A percentile compares a stretch with the other conserved stretches of the same genome.
phyloP scores from a whole-genome alignment of 768 basidiomycete genomes.

The Boletus sp. region DNA sequence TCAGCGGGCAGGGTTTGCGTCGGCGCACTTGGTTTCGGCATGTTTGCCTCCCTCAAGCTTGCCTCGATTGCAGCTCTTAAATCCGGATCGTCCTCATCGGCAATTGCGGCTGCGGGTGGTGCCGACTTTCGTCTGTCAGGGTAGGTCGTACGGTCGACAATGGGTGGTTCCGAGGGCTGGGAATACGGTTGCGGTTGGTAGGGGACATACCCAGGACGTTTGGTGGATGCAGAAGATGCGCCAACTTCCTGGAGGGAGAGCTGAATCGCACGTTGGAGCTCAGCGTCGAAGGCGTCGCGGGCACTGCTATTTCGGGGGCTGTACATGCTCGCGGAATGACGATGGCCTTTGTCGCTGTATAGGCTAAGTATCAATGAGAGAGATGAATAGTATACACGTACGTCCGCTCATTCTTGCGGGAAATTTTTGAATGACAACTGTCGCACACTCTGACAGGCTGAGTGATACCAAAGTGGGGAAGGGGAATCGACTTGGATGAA shows the following conservation, averaged over 20 bases:
- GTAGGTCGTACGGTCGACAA: constrained; percentile 53
- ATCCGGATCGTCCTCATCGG: constrained; percentile 85
- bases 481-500: constrained; percentile 76
- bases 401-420: constrained; percentile 59
- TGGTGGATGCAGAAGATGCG: constrained; percentile 41
- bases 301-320: constrained; percentile 53
- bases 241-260: constrained; percentile 81
- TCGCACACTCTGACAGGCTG: constrained; percentile 96
- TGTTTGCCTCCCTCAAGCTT: constrained; percentile 79
- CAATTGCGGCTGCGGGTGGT: constrained; percentile 25
- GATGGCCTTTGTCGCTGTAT: constrained; percentile 47
- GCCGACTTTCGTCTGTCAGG: constrained; percentile 29
- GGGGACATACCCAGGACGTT: constrained; percentile 68
- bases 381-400: constrained; percentile 29
- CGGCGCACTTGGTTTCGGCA: constrained; percentile 79
- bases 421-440: constrained; percentile 77
- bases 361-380: not conserved
- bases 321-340: constrained; percentile 54
- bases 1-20: constrained; percentile 56
- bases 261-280: constrained; percentile 91
- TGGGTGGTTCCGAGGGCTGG: constrained; percentile 66
- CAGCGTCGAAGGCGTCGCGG: constrained; percentile 73
- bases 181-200: constrained; percentile 45
- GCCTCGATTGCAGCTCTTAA: constrained; percentile 94
- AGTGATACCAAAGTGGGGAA: constrained; percentile 92